Conservation (phyloP, 2,329 filamentous ascomycete species). For the Aureobasidium namibiae region DNA sequence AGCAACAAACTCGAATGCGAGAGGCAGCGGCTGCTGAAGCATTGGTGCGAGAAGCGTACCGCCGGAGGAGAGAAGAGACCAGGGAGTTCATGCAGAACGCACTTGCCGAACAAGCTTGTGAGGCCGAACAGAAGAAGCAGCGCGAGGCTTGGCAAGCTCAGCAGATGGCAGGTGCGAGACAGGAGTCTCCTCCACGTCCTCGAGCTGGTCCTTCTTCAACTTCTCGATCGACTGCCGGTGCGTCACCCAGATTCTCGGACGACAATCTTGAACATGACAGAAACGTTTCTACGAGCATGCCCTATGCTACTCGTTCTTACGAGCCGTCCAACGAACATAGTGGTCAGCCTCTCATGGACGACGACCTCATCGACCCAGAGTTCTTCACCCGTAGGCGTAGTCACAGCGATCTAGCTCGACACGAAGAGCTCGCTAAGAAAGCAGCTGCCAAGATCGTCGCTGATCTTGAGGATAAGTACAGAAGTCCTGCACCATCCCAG, state of each 20-base stretch:
- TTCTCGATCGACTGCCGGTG: not conserved
- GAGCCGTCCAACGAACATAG: conserved; percentile 25
- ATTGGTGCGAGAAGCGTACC: not conserved
- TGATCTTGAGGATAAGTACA: conserved; percentile 37
- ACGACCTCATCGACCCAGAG: conserved; percentile 38
- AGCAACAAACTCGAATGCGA: not conserved
- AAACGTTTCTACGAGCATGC: not conserved
- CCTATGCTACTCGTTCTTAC: conserved; percentile 17
- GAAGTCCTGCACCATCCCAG: conserved; percentile 29
- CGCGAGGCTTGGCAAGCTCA: conserved; percentile 15
- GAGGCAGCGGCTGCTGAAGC: conserved; percentile 9
- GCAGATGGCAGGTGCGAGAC: not conserved
- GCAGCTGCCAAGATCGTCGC: conserved; percentile 34
- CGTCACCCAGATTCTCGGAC: not conserved
- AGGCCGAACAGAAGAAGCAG: conserved; percentile 18
- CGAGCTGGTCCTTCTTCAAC: not conserved
- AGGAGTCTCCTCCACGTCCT: not conserved
- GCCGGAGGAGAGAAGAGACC: not conserved
- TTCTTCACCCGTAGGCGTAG: conserved; percentile 34
- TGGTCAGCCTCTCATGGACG: conserved; percentile 33
- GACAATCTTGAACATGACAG: conserved; percentile 14
- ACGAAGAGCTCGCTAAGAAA: conserved; percentile 22
- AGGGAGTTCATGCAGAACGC: conserved; percentile 13
- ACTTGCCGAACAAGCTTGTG: not conserved
- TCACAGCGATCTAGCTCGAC: conserved; percentile 18